Conservation (phyloP, 2,329 filamentous ascomycete genomes). For the Leptoxyphium fumago region DNA sequence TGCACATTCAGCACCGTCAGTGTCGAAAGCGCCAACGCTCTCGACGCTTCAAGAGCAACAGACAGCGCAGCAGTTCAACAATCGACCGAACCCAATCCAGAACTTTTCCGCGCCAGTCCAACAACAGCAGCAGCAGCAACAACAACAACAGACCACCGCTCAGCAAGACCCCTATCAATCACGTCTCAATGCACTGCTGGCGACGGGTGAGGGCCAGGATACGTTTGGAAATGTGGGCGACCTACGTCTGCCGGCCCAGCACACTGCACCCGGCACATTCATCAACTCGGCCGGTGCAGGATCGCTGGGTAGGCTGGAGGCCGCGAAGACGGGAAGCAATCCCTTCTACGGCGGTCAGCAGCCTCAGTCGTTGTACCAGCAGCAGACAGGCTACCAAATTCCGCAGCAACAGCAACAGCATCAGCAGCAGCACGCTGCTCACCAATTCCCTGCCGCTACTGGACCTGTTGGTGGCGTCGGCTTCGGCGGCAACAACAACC, state of each 20-base stretch:
- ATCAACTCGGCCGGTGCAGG: slow-evolving; percentile 86
- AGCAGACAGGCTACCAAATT: slow-evolving; percentile 8
- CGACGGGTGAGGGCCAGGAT: slow-evolving; percentile 82
- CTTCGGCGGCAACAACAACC: slow-evolving; percentile 33
- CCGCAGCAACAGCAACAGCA: slow-evolving; percentile 26
- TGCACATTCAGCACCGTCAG: slow-evolving; percentile 39
- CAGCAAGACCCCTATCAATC: slow-evolving; percentile 45
- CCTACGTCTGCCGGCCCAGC: slow-evolving; percentile 85
- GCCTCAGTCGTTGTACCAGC: slow-evolving; percentile 22
- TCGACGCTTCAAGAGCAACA: slow-evolving; percentile 72
- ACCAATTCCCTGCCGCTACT: slow-evolving; percentile 35
- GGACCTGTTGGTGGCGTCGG: slow-evolving; percentile 31
- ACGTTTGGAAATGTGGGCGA: slow-evolving; percentile 97
- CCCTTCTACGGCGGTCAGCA: slow-evolving; percentile 62
- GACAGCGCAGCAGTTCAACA: slow-evolving; percentile 49
- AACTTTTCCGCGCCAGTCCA: slow-evolving; percentile 16
- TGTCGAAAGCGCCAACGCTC: slow-evolving; percentile 52
- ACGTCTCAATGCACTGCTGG: slow-evolving; percentile 72
- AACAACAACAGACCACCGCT: slow-evolving; percentile 27
- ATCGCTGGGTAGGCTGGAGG: slow-evolving; percentile 51
- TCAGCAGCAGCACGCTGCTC: slow-evolving; percentile 21
- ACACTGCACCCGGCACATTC: slow-evolving; percentile 90
- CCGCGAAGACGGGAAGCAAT: slow-evolving; percentile 60
- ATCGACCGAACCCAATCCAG: slow-evolving; percentile 31
- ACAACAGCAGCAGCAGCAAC: slow-evolving; percentile 26